Percentiles rank a stretch among this genome's conserved stretches.
Conservation (phyloP, 2,329 filamentous ascomycete genomes). For the Graphilbum ipis-grandicollis region DNA sequence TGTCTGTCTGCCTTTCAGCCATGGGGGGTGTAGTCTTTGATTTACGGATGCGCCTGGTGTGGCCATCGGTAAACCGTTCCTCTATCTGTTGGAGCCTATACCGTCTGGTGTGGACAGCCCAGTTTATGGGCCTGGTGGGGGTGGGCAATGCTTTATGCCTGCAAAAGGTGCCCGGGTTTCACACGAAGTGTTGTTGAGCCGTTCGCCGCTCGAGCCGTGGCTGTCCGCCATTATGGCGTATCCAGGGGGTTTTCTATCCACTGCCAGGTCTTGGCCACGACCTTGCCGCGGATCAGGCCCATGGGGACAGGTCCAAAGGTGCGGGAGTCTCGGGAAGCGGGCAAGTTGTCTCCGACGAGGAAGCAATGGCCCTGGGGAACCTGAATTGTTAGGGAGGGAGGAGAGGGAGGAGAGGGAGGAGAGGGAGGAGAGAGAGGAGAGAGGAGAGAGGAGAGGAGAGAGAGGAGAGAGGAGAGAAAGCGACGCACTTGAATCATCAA, state of each 20-base stretch:
- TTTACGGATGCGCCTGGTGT: no score
- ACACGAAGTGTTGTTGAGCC: no score
- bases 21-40: no score
- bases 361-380: slow-evolving; percentile 87
- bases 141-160: no score
- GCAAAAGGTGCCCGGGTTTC: no score
- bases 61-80: no score
- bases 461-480: neutral
- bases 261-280: slow-evolving; percentile 40
- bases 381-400: slow-evolving; percentile 22
- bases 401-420: neutral
- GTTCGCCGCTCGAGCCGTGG: no score
- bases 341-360: slow-evolving; percentile 75
- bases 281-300: slow-evolving; percentile 69
- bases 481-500: slow-evolving; percentile 46
- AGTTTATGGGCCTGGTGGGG: no score
- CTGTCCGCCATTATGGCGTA: neutral
- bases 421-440: neutral
- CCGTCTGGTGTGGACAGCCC: no score
- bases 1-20: no score
- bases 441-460: neutral
- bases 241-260: slow-evolving; percentile 27
- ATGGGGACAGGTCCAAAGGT: slow-evolving; percentile 75
- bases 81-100: no score
- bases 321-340: slow-evolving; percentile 71